Evolutionary conservation across 139 green algal genomes (phyloP).

Genomic region (Auxenochlorella protothecoides): DNA sequence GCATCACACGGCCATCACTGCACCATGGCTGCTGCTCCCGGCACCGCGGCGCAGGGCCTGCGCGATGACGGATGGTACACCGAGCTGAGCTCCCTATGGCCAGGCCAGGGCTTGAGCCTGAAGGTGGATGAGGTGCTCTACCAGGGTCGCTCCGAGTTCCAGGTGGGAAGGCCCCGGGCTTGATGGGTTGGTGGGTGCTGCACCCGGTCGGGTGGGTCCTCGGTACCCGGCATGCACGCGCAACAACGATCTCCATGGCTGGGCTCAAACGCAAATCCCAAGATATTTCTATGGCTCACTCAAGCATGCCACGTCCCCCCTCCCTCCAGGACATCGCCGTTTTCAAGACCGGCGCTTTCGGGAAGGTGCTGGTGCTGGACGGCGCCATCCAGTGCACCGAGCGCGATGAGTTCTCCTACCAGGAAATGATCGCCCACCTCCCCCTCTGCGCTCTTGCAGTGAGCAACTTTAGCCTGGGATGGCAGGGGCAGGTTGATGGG

Average conservation of each 20-base stretch:
- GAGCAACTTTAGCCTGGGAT: conserved; percentile 1
- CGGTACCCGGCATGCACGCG: too few species aligned
- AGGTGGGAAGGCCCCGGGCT: conserved; percentile 44
- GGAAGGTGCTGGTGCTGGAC: conserved; percentile 89
- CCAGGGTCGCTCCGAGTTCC: conserved; percentile 77
- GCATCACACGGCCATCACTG: not conserved
- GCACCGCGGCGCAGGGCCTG: conserved; percentile 22
- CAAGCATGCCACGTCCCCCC: not conserved
- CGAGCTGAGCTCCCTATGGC: conserved; percentile 81
- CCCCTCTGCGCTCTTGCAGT: conserved; percentile 75
- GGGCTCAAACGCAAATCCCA: not conserved
- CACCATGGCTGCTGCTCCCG: conserved; percentile 14
- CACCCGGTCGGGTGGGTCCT: too few species aligned
- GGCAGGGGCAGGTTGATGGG: not conserved
- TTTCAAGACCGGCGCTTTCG: conserved; percentile 74
- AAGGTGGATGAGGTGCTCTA: conserved; percentile 85
- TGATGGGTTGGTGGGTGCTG: too few species aligned
- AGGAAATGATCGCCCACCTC: conserved; percentile 97
- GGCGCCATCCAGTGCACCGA: conserved; percentile 96
- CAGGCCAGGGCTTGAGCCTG: conserved; percentile 83
- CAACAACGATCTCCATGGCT: not conserved
- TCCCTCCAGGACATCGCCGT: conserved; percentile 68
- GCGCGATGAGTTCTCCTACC: conserved; percentile 91
- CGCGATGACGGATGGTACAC: conserved; percentile 80
- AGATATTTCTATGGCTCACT: not conserved